Evolutionary conservation across 2,329 filamentous ascomycete genomes (phyloP).

Genomic region (Penicillium sp.): DNA sequence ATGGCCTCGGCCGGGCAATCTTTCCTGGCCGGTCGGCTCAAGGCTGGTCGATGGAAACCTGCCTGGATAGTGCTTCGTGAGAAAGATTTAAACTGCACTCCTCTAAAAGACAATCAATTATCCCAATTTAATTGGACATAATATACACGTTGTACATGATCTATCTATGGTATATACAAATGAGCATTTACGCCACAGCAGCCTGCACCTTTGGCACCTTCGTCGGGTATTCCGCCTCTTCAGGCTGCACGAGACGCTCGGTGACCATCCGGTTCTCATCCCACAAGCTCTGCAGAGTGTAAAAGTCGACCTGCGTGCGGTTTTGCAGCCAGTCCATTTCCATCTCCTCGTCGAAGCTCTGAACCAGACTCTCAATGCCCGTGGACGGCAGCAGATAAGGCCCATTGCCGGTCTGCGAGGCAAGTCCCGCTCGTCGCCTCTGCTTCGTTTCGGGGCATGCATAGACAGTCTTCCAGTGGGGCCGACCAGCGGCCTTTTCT

Average conservation of each 20-base stretch:
- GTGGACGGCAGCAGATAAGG: slow-evolving; percentile 1
- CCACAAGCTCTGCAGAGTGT: slow-evolving; percentile 9
- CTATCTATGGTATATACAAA: slow-evolving; percentile 1
- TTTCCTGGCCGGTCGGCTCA: not conserved
- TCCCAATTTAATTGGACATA: not conserved
- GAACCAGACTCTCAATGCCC: slow-evolving; percentile 12
- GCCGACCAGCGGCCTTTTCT: slow-evolving; percentile 11
- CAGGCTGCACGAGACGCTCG: not conserved
- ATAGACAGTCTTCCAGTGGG: slow-evolving; percentile 10
- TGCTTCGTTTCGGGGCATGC: slow-evolving; percentile 5
- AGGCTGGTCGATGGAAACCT: not conserved
- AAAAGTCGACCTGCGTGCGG: slow-evolving; percentile 5
- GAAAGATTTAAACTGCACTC: not conserved
- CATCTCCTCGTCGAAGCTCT: slow-evolving; percentile 24
- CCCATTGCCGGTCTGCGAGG: not conserved
- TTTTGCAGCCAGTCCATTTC: slow-evolving; percentile 21
- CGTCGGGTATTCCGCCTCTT: slow-evolving; percentile 1
- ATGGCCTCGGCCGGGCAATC: not conserved
- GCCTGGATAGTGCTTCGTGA: too few relatives aligned
- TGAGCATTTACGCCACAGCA: not conserved
- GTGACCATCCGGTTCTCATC: slow-evolving; percentile 6
- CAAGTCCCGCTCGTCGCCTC: slow-evolving; percentile 1
- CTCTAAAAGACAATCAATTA: not conserved
- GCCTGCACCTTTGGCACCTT: not conserved
- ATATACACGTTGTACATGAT: slow-evolving; percentile 6